Evolutionary conservation across 2,329 filamentous ascomycete species (phyloP).

Genomic region (Aquanectria penicillioides): DNA sequence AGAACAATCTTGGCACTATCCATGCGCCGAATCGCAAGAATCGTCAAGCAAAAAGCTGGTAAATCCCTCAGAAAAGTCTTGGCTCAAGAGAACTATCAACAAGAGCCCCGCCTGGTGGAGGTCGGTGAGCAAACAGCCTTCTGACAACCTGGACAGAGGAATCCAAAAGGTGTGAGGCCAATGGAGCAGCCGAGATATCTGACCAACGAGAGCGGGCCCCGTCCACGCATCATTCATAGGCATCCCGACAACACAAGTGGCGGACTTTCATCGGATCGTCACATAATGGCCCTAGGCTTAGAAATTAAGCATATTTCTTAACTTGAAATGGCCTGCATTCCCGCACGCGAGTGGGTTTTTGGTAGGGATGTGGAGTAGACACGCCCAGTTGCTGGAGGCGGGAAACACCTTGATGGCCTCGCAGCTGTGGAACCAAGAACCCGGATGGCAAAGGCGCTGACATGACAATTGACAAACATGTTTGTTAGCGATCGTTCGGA

Average conservation of each 20-base stretch:
- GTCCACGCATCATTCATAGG: no score
- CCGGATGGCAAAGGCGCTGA: conserved; percentile 33
- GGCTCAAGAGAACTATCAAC: not conserved
- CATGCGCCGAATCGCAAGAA: not conserved
- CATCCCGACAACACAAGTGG: not conserved
- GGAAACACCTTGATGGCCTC: conserved; percentile 39
- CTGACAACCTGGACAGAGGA: not conserved
- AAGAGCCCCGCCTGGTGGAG: conserved; percentile 5
- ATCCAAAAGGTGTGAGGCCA: not conserved
- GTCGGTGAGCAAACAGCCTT: not conserved
- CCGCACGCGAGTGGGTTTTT: conserved; percentile 8
- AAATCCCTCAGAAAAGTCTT: conserved; percentile 21
- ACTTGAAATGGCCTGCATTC: conserved; percentile 27
- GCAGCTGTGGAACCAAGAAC: conserved; percentile 33
- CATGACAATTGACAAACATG: conserved; percentile 7
- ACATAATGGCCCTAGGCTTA: not conserved
- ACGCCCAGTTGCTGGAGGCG: conserved; percentile 6
- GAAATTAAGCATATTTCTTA: conserved; percentile 42
- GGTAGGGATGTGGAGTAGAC: not conserved
- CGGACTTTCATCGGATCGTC: not conserved
- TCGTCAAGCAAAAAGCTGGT: not conserved
- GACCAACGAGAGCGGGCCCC: no score
- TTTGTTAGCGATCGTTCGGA: not conserved
- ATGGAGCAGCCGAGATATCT: not conserved
- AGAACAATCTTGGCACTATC: not conserved